Percentiles rank a stretch among this genome's conserved stretches.
Evolutionary conservation across 257 asterid species (phyloP).

Genomic region (Penstemon newberryi): DNA sequence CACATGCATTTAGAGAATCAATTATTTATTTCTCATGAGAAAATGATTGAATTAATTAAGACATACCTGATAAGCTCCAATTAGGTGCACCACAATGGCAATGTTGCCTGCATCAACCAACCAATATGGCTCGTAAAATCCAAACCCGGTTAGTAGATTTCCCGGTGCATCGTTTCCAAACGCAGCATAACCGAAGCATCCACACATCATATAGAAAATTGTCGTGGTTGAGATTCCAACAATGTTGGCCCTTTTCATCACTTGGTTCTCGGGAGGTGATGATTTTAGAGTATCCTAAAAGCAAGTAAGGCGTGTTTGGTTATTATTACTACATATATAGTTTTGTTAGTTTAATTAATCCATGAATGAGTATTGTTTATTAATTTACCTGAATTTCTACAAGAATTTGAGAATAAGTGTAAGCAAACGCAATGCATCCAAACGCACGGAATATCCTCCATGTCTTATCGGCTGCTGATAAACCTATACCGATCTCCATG

Average conservation of each 20-base stretch:
- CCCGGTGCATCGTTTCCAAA: slow-evolving; percentile 65
- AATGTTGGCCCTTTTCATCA: slow-evolving; percentile 63
- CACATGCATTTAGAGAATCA: background rate
- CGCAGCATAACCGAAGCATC: slow-evolving; percentile 69
- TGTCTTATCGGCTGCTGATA: slow-evolving; percentile 58
- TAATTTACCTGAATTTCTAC: slow-evolving; percentile 64
- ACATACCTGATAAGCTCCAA: slow-evolving; percentile 69
- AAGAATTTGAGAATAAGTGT: slow-evolving; percentile 59
- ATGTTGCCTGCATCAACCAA: slow-evolving; percentile 58
- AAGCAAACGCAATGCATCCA: slow-evolving; percentile 72
- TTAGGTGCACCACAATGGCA: slow-evolving; percentile 57
- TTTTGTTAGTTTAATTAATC: background rate
- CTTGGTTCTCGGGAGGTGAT: slow-evolving; percentile 57
- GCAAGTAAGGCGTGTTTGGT: background rate
- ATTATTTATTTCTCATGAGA: background rate
- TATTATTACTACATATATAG: background rate
- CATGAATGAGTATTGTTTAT: background rate
- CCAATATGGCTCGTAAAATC: slow-evolving; percentile 74
- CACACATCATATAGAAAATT: slow-evolving; percentile 66
- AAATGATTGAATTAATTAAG: background rate
- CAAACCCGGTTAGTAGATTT: slow-evolving; percentile 63
- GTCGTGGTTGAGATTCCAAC: slow-evolving; percentile 51
- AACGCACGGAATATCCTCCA: slow-evolving; percentile 70
- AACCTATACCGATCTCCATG: slow-evolving; percentile 39
- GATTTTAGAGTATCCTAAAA: slow-evolving; percentile 57